Evolutionary conservation across 805 yeast genomes (phyloP), one percentile per base, ranked within the genome.

Genomic region (Saitoella complicata): DNA sequence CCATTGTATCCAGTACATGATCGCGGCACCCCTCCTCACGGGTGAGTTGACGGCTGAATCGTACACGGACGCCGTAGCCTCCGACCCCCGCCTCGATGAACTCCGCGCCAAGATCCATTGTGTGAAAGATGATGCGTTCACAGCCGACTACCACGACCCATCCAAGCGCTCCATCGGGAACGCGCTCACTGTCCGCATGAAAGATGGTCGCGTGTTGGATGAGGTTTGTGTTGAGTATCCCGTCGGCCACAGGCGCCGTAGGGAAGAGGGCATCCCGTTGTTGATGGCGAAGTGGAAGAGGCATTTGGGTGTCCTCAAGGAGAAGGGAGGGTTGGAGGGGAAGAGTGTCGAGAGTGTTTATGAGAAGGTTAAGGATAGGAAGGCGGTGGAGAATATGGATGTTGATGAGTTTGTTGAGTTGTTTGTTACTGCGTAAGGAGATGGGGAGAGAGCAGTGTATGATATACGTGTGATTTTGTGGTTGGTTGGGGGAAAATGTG

Each of bases 1-100:
- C 52, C 80, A 74, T 57, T 74, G 79, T 58, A 73, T 74, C 49
- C 80, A 74, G 55, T 74, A 74, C 59, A 74, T 74, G 79, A 67
- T 68, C 40, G 79, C 80, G 12, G 54, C 73, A 33, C 77, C 79
- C 33, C 58, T 74, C 46, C 65, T 75, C 48, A 61, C 65, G 52
- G 80, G 80, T 38, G 65, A 73, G 45, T 58, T 74, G 45, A 71
- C 75, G 32, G 79, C 79, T 5, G 73, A 71, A 52, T 77, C 73
- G 56, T 74, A 74, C 59, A 57, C 69, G 38, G 78, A 74, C 55
- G 60, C 45, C 33, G 56, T 70, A 43, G 79, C 80, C 29, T 46
- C 66, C 2, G 68, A 72, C 47, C 74, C 76, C 10, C 70, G 67
- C 13, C 65, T 75, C 47, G 78, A 74, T 53, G 63, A 55, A 7